These are phyloP conservation scores for Talaromyces ruber DNA, from an alignment of 495 filamentous ascomycete species.

Conservation along the genomic window DNA sequence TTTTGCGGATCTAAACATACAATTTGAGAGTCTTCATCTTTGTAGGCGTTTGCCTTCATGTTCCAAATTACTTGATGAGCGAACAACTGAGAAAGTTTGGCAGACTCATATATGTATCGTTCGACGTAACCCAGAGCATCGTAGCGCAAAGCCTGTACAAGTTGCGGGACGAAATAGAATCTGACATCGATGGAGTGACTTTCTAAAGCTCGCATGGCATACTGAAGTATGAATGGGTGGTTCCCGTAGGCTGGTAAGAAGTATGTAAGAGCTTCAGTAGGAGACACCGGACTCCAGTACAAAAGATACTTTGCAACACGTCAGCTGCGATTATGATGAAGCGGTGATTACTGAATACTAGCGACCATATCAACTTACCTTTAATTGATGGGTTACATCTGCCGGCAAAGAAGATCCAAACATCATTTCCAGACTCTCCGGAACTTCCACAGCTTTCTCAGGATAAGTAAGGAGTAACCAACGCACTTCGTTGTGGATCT, in stretches of 20 bases:
- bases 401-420: constrained; percentile 64
- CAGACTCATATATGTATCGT: constrained; percentile 92
- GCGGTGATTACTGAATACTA: not conserved
- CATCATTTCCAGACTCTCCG: constrained; percentile 74
- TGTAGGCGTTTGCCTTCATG: constrained; percentile 98
- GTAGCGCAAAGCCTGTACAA: constrained; percentile 93
- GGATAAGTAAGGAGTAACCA: constrained; percentile 73
- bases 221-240: constrained; percentile 90
- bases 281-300: constrained; percentile 91
- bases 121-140: constrained; percentile 93
- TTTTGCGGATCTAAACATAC: constrained; percentile 41
- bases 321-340: constrained; percentile 23
- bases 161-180: constrained; percentile 97
- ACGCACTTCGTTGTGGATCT: constrained; percentile 65
- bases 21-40: constrained; percentile 86
- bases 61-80: constrained; percentile 99
- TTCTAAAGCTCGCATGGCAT: constrained; percentile 92
- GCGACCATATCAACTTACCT: constrained; percentile 38
- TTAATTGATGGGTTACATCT: constrained; percentile 78
- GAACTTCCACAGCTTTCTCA: constrained; percentile 66
- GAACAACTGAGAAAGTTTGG: constrained; percentile 90
- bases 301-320: constrained; percentile 62
- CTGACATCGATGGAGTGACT: constrained; percentile 90
- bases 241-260: constrained; percentile 92
- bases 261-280: constrained; percentile 83